These are phyloP conservation scores for Candida palmyrensis DNA, from an alignment of 805 yeast species.

Conservation along the genomic window DNA sequence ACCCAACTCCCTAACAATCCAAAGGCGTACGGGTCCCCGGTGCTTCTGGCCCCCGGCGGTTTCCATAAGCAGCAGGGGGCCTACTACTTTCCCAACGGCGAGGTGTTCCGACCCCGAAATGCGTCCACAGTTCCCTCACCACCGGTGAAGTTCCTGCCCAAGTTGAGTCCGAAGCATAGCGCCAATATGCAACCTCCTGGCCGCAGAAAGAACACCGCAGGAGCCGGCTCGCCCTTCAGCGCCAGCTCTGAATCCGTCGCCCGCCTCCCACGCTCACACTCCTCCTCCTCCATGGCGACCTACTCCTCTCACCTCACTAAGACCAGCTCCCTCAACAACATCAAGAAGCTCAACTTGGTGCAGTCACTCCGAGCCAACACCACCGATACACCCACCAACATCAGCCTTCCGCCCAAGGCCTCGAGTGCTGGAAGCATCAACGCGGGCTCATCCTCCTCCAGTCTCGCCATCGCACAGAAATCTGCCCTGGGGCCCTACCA, in stretches of 20 bases:
- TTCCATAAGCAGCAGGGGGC: conserved; percentile 4
- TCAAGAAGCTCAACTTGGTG: conserved; percentile 16
- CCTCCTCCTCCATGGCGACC: conserved; percentile 7
- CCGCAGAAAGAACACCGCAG: conserved; percentile 12
- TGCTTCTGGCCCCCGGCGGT: conserved; percentile 7
- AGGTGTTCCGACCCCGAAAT: conserved; percentile 45
- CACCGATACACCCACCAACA: conserved; percentile 23
- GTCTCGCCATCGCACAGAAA: neutral
- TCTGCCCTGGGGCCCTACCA: neutral
- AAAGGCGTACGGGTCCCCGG: no score
- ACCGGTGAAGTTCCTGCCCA: conserved; percentile 2
- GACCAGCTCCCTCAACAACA: conserved; percentile 7
- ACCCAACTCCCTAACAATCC: conserved; percentile 6
- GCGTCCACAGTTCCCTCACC: neutral
- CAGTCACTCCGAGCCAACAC: conserved; percentile 17
- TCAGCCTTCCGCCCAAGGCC: conserved; percentile 5
- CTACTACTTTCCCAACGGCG: conserved; percentile 52
- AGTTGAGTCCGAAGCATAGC: no score
- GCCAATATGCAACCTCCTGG: no score
- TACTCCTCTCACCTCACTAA: conserved; percentile 12
- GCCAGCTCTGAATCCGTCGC: conserved; percentile 5
- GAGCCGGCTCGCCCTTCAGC: conserved; percentile 18
- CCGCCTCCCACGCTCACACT: conserved; percentile 7
- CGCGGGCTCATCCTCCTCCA: neutral
- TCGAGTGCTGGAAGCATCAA: neutral